phyloP scores from a whole-genome alignment of 345 rosid species.

The Rhodamnia argentea region DNA sequence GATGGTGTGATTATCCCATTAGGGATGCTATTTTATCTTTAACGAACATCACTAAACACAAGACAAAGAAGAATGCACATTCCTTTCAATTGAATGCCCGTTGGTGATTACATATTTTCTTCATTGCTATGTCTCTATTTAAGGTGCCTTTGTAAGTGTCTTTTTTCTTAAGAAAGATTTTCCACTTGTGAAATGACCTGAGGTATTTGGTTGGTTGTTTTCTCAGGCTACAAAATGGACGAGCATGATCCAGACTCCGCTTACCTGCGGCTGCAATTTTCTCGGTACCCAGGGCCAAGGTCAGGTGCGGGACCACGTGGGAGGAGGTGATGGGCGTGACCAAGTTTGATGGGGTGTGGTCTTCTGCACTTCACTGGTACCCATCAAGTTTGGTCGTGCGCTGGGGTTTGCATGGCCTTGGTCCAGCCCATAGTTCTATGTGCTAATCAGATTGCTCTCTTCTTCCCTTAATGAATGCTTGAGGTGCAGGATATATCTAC shows the following conservation, averaged over 20 bases:
- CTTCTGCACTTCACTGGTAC: neutral
- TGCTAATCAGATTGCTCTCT: slow-evolving; percentile 4
- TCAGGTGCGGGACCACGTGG: slow-evolving; percentile 46
- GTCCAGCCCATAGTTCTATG: neutral
- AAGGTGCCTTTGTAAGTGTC: neutral
- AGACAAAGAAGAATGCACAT: neutral
- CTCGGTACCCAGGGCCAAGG: slow-evolving; percentile 65
- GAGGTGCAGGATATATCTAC: slow-evolving; percentile 1
- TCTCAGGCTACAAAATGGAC: slow-evolving; percentile 69
- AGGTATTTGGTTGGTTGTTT: neutral
- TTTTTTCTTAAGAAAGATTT: neutral
- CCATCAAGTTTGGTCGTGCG: neutral
- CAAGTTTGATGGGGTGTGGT: neutral
- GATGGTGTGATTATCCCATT: neutral
- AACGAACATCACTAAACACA: neutral
- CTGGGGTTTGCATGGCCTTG: slow-evolving; percentile 1
- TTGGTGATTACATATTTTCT: neutral
- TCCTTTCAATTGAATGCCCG: neutral
- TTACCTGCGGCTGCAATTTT: slow-evolving; percentile 60
- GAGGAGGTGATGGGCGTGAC: slow-evolving; percentile 36
- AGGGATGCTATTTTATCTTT: neutral
- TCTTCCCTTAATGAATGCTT: neutral
- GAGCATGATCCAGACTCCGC: slow-evolving; percentile 60
- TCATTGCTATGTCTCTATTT: neutral
- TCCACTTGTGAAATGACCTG: neutral